Evolutionary conservation across 345 rosid species (phyloP), one percentile per base, ranked within the genome.

Genomic region (Hibiscus syriacus): DNA sequence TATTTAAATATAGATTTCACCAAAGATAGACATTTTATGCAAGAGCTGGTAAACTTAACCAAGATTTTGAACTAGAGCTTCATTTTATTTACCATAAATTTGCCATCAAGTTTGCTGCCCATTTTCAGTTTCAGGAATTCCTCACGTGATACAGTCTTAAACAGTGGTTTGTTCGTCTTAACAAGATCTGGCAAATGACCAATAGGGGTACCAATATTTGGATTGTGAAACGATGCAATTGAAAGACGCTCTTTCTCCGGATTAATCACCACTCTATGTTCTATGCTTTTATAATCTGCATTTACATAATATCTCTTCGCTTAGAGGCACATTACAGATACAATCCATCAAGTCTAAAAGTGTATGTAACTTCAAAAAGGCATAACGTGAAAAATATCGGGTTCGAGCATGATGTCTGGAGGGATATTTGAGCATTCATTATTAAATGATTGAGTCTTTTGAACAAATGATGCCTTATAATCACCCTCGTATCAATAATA

Each of bases 41-140:
- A 56, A 29, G 39, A 16, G 39, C 11, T 14, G 19, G 2, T 14
- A 27, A n/a, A 27, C 3, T 26, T 13, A 49, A 30, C 2, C 32
- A 30, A 3, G 32, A 34, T 0, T 34, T 9, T 34, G 8, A 0
- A 34, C 38, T 67, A 67, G 48, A 67, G 60, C 70, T 65, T 79
- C 69, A 82, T 20, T 10, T 54, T 70, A 19, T 71, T 66, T 49
- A 74, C 1, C 2, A 74, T 48, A 72, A 60, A 38, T 66, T 80
- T 80, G 1, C 84, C 81, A 6, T 77, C 76, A 25, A 74, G 86
- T 69, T 79, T 79, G 70, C 62, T 69, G 7, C 58, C 10, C 1
- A 67, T 1, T 9, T 62, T 60, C 17, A 77, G 55, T 29, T 4
- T 72, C 3, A 57, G 0, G 6, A 25, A 78, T 17, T 78, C 77